Evolutionary conservation across 345 rosid genomes (phyloP), one percentile per base, ranked within the genome.

Genomic region (Kandelia obovata): DNA sequence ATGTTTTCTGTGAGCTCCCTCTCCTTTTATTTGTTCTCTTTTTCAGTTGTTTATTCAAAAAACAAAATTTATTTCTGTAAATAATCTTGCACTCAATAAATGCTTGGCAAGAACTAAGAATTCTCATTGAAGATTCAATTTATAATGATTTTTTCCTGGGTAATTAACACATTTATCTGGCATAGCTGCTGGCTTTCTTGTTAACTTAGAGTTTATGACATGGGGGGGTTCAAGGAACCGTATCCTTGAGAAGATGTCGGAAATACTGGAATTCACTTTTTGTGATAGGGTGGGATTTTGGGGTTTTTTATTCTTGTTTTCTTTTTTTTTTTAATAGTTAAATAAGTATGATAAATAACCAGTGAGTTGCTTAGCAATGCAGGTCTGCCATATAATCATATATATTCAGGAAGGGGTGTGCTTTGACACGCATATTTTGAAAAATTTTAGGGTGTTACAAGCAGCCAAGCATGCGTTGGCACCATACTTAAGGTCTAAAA

Each of bases 301-400:
- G 59, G 59, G 26, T 56, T 27, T 8, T 25, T 16, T 6, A 25
- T 7, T 26, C 28, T 39, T 39, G 17, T 25, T 13, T 21, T 2
- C 30, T 3, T 25, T 23, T n/a, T 55, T 19, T 53, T 53, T 39
- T 55, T 39, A 1, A 9, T 9, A 39, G 4, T 39, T 31, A 35
- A 13, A 23, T 26, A 1, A 58, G 43, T 55, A n/a, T 61, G 23
- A 51, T 61, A 17, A 62, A 23, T 70, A 60, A 61, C 65, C 43
- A 69, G 61, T 76, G 49, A 77, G 72, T 53, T 37, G 34, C 74
- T 80, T 76, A 79, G 76, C 69, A 74, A 71, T 87, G 91, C 96
- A 91, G 97, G 97, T 89, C 21, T 91, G 96, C 80, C 97, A 91
- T 85, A 77, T 87, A 62, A 73, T 91, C 57, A 67, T 91, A 61